phyloP scores from a whole-genome alignment of 1,284 basidiomycete genomes.

The Rhodotorula sp. region DNA sequence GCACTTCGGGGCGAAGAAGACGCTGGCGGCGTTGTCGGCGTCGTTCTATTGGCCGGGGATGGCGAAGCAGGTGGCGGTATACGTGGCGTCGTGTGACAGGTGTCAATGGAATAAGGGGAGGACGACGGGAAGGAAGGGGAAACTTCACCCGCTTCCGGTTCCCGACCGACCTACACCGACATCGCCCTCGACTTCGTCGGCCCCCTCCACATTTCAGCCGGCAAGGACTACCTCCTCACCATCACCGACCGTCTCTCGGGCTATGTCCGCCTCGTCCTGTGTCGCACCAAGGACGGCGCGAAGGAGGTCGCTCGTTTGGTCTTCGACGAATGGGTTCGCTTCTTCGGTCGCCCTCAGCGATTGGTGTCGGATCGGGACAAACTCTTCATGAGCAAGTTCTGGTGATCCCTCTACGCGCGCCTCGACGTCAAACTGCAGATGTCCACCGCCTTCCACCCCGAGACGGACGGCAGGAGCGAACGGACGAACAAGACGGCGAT shows the following conservation, averaged over 20 bases:
- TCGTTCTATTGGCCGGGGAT: too few relatives aligned
- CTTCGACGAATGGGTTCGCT: constrained; percentile 44
- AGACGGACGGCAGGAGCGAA: constrained; percentile 47
- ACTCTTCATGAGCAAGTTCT: constrained; percentile 43
- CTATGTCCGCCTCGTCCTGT: constrained; percentile 51
- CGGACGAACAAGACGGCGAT: constrained; percentile 24
- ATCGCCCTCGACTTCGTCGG: too few relatives aligned
- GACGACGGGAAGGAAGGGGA: too few relatives aligned
- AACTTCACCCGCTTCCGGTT: too few relatives aligned
- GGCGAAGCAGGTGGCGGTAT: too few relatives aligned
- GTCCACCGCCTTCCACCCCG: constrained; percentile 55
- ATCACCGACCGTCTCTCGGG: constrained; percentile 50
- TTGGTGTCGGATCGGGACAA: constrained; percentile 44
- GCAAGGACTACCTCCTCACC: constrained; percentile 28
- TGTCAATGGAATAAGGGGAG: too few relatives aligned
- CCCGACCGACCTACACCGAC: too few relatives aligned
- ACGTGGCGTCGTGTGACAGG: too few relatives aligned
- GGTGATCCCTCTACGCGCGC: constrained; percentile 39
- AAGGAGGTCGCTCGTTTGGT: constrained; percentile 48
- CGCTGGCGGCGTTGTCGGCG: too few relatives aligned
- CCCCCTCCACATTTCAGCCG: too few relatives aligned
- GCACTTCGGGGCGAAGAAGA: too few relatives aligned
- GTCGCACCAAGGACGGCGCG: constrained; percentile 50
- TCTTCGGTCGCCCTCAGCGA: constrained; percentile 48
- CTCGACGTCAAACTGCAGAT: constrained; percentile 43